phyloP scores from a whole-genome alignment of 345 rosid species.

The Alliaria petiolata region DNA sequence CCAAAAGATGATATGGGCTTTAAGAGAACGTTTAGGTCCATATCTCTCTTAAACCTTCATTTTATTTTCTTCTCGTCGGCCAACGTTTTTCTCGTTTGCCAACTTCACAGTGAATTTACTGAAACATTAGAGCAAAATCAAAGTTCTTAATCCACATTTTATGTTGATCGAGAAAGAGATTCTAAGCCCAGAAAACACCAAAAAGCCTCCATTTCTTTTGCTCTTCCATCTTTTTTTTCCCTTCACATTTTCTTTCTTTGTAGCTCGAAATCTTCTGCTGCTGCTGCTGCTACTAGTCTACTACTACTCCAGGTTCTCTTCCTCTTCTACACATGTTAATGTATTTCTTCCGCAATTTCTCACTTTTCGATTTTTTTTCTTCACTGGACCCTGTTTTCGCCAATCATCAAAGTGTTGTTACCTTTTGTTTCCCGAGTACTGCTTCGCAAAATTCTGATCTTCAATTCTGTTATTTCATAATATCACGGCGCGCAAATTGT shows the following conservation, averaged over 20 bases:
- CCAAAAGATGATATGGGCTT: background rate
- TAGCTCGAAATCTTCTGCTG: background rate
- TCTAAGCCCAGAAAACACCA: conserved; percentile 22
- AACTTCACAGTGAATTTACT: background rate
- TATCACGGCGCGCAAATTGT: too few species aligned
- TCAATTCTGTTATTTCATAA: background rate
- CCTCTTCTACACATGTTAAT: background rate
- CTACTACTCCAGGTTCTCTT: conserved; percentile 14
- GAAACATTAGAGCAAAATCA: background rate
- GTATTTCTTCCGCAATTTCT: background rate
- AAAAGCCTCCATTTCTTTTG: background rate
- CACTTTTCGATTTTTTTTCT: background rate
- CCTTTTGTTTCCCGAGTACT: background rate
- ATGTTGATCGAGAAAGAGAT: conserved; percentile 31
- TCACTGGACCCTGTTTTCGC: background rate
- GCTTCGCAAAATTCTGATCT: background rate
- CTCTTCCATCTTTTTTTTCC: background rate
- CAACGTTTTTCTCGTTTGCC: background rate
- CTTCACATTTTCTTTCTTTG: background rate
- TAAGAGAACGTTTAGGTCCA: background rate
- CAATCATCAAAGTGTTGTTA: conserved; percentile 6
- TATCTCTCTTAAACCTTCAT: background rate
- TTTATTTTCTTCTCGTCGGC: background rate
- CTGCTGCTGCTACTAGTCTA: too few species aligned
- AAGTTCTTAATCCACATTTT: conserved; percentile 5